phyloP scores from a whole-genome alignment of 305 asterid genomes.

The Fraxinus floribunda region DNA sequence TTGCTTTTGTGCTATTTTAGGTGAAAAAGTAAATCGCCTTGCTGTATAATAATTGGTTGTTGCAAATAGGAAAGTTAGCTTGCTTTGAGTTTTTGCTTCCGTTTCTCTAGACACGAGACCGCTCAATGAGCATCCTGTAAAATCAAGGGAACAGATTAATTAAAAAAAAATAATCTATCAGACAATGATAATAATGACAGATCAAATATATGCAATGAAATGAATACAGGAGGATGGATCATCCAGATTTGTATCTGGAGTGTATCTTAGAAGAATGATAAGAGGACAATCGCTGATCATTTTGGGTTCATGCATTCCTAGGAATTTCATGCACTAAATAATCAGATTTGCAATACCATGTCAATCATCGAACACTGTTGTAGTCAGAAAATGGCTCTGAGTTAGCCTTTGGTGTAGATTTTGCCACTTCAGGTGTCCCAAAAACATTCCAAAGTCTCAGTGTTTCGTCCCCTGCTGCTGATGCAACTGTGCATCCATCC shows the following conservation, averaged over 20 bases:
- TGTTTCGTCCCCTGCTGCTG: conserved; percentile 58
- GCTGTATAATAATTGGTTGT: neutral
- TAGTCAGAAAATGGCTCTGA: conserved; percentile 66
- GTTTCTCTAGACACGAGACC: neutral
- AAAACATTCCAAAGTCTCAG: conserved; percentile 80
- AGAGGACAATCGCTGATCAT: neutral
- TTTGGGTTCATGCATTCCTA: neutral
- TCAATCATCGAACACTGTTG: conserved; percentile 51
- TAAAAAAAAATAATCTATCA: neutral
- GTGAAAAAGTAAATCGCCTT: neutral
- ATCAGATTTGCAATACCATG: neutral
- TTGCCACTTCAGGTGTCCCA: conserved; percentile 74
- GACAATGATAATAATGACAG: neutral
- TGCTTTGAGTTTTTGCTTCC: neutral
- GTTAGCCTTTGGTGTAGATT: conserved; percentile 45
- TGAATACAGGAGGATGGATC: neutral
- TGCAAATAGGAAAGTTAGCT: neutral
- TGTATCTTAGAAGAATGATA: neutral
- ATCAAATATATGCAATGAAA: neutral
- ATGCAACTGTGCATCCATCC: conserved; percentile 45
- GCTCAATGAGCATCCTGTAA: neutral
- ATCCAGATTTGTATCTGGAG: neutral
- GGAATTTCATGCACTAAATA: neutral
- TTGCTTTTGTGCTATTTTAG: neutral
- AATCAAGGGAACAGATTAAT: neutral